These are phyloP conservation scores for Termitomyces sp. DNA, from an alignment of 768 basidiomycete species.

Conservation along the genomic window DNA sequence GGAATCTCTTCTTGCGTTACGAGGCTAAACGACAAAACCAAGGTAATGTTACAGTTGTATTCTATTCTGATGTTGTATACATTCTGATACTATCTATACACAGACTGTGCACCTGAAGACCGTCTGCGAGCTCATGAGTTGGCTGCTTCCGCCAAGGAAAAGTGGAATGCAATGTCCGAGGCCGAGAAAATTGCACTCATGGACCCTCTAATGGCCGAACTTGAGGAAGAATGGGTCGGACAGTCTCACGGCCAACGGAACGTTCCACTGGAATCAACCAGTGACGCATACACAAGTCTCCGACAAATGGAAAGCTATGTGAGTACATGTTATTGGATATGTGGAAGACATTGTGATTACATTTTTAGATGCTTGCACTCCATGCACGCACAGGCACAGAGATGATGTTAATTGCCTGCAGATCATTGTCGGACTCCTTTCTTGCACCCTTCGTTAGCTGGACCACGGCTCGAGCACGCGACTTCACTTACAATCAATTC, in stretches of 20 bases:
- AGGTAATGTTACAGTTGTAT: background rate
- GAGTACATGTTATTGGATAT: background rate
- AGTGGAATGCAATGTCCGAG: background rate
- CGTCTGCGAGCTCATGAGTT: background rate
- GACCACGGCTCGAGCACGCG: background rate
- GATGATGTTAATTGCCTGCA: background rate
- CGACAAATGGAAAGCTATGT: background rate
- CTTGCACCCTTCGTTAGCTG: background rate
- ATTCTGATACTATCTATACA: background rate
- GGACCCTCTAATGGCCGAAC: background rate
- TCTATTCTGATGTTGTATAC: background rate
- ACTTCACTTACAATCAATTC: background rate
- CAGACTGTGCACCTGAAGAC: background rate
- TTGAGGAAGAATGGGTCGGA: background rate
- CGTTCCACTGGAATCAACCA: background rate
- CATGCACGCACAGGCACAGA: background rate
- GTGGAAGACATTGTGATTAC: too few relatives aligned
- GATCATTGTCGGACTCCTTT: background rate
- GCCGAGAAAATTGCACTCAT: background rate
- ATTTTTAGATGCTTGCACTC: background rate
- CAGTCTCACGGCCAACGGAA: background rate
- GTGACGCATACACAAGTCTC: background rate
- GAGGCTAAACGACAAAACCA: background rate
- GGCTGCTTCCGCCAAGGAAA: background rate
- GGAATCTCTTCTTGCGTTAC: background rate